phyloP scores from a whole-genome alignment of 768 basidiomycete species.

The Paxillus rubicundulus region DNA sequence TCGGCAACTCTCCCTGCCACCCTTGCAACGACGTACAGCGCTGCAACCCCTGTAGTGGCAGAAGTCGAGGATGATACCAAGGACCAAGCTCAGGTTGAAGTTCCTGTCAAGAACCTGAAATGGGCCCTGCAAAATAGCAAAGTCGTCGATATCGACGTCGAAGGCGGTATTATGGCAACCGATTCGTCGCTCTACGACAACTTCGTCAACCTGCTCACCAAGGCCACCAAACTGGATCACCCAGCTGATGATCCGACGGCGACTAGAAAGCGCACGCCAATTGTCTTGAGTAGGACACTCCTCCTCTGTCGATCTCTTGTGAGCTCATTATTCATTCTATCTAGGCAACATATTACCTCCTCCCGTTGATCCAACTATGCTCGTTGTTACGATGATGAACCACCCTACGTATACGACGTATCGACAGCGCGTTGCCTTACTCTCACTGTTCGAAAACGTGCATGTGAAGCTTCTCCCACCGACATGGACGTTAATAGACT shows the following conservation, averaged over 20 bases:
- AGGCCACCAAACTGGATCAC: conserved; percentile 40
- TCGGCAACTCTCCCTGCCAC: conserved; percentile 22
- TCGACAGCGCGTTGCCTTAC: conserved; percentile 65
- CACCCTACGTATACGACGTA: conserved; percentile 72
- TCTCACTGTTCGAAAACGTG: conserved; percentile 73
- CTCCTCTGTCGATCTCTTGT: not conserved
- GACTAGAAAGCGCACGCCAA: conserved; percentile 44
- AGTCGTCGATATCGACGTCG: conserved; percentile 71
- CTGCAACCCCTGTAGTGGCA: conserved; percentile 38
- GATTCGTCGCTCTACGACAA: conserved; percentile 57
- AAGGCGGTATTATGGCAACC: conserved; percentile 43
- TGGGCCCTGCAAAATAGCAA: conserved; percentile 65
- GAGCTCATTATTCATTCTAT: conserved; percentile 5
- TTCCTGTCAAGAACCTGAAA: conserved; percentile 51
- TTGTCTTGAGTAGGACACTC: conserved; percentile 57
- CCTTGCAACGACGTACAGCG: conserved; percentile 56
- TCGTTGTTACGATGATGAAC: conserved; percentile 77
- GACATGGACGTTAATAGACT: conserved; percentile 52
- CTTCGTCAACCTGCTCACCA: conserved; percentile 70
- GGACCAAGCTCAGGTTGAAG: conserved; percentile 27
- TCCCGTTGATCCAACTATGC: conserved; percentile 64
- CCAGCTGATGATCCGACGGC: conserved; percentile 30
- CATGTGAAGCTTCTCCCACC: conserved; percentile 78
- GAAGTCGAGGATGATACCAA: conserved; percentile 18
- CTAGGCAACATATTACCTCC: conserved; percentile 80